These are phyloP conservation scores for Talaromyces sp. DNA, from an alignment of 2,329 filamentous ascomycete genomes.

Conservation along the genomic window DNA sequence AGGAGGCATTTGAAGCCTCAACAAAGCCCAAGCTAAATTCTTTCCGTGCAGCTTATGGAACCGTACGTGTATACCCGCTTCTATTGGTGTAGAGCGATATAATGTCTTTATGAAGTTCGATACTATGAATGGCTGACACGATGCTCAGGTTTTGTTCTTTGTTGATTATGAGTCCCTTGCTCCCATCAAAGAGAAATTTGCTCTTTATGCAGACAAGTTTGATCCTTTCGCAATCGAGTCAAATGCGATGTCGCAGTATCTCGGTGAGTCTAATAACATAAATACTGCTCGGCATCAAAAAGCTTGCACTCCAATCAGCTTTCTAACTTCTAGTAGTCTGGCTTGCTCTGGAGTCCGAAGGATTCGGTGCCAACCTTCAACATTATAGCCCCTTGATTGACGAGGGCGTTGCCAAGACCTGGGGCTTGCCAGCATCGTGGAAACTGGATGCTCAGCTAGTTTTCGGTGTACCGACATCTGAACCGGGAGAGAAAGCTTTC, in stretches of 20 bases:
- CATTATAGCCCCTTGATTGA: conserved; percentile 90
- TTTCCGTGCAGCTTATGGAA: conserved; percentile 75
- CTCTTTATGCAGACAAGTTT: conserved; percentile 79
- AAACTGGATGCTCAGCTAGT: conserved; percentile 80
- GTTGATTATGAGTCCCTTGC: conserved; percentile 70
- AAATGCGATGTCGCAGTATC: conserved; percentile 76
- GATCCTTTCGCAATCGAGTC: conserved; percentile 74
- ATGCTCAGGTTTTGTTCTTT: conserved; percentile 71
- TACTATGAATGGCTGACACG: not conserved
- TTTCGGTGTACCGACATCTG: conserved; percentile 59
- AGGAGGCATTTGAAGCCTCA: conserved; percentile 51
- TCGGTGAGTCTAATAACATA: conserved; percentile 34
- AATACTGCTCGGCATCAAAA: not conserved
- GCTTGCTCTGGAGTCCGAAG: conserved; percentile 79
- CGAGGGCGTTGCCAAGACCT: conserved; percentile 67
- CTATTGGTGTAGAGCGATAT: not conserved
- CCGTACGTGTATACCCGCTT: conserved; percentile 64
- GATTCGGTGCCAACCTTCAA: conserved; percentile 84
- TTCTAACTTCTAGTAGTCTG: conserved; percentile 54
- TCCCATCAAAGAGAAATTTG: conserved; percentile 61
- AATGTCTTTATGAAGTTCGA: not conserved
- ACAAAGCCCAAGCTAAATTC: conserved; percentile 50
- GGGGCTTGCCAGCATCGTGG: conserved; percentile 72
- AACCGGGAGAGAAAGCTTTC: conserved; percentile 31
- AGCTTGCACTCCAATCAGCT: not conserved